A percentile compares a stretch with the other conserved stretches of the same genome.
Conservation (phyloP, 805 yeast species). For the Candida loeiensis region DNA sequence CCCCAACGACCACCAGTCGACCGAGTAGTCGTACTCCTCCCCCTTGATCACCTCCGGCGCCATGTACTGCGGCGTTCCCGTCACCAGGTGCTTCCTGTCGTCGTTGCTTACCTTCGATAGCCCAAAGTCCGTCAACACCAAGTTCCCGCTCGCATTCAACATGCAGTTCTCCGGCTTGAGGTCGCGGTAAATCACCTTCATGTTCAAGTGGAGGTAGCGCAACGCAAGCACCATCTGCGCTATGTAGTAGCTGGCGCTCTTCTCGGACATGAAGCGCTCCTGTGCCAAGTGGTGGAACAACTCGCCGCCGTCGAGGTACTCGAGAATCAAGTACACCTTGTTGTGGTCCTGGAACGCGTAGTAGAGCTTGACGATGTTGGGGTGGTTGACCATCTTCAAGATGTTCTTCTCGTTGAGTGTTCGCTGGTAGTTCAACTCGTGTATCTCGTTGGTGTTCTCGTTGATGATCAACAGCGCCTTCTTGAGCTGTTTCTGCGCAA, state of each 20-base stretch:
- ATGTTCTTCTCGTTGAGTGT: slow-evolving; percentile 42
- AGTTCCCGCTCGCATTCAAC: slow-evolving; percentile 38
- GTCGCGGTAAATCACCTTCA: slow-evolving; percentile 42
- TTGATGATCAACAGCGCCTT: slow-evolving; percentile 36
- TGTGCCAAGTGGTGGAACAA: slow-evolving; percentile 39
- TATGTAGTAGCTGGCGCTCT: slow-evolving; percentile 38
- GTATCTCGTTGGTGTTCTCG: slow-evolving; percentile 28
- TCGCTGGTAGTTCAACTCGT: slow-evolving; percentile 32
- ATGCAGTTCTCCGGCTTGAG: slow-evolving; percentile 46
- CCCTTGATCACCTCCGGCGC: slow-evolving; percentile 45
- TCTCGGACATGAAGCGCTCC: slow-evolving; percentile 25
- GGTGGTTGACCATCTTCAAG: slow-evolving; percentile 40
- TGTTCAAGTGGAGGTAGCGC: slow-evolving; percentile 33
- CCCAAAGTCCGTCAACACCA: slow-evolving; percentile 45
- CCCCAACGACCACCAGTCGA: slow-evolving; percentile 49
- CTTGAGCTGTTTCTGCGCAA: slow-evolving; percentile 43
- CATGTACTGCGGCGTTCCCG: slow-evolving; percentile 47
- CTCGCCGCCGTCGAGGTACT: slow-evolving; percentile 45
- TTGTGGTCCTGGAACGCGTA: slow-evolving; percentile 45
- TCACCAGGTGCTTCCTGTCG: slow-evolving; percentile 28
- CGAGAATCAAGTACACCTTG: slow-evolving; percentile 41
- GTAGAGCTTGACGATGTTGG: slow-evolving; percentile 41
- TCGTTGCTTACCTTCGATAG: slow-evolving; percentile 35
- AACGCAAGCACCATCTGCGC: slow-evolving; percentile 42
- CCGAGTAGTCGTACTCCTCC: slow-evolving; percentile 38